Conservation (phyloP, 2,329 filamentous ascomycete genomes). For the Epichloe festucae region DNA sequence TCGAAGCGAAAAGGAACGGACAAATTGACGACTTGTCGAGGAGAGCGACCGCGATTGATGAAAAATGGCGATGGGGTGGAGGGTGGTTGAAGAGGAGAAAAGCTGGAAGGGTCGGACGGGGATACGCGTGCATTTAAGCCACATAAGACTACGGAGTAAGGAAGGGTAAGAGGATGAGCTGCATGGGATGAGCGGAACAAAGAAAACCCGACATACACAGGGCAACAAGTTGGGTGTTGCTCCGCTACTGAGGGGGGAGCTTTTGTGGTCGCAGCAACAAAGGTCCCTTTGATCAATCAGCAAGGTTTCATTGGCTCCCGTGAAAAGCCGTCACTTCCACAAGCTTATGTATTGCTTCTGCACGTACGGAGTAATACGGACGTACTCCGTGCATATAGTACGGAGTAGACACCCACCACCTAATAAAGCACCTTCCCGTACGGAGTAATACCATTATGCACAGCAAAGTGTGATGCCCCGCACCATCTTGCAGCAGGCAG, state of each 20-base stretch:
- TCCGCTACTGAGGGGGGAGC: too few relatives aligned
- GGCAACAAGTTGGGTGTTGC: too few relatives aligned
- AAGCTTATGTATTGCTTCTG: too few relatives aligned
- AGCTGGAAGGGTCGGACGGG: background rate
- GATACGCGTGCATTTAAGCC: constrained; percentile 1
- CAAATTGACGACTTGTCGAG: background rate
- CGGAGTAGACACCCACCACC: too few relatives aligned
- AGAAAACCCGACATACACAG: background rate
- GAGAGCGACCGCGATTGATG: background rate
- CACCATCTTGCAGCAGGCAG: constrained; percentile 24
- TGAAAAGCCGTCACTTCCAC: constrained; percentile 13
- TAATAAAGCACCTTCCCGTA: too few relatives aligned
- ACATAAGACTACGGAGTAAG: background rate
- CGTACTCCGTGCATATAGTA: too few relatives aligned
- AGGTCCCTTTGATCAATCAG: background rate
- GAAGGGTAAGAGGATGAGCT: background rate
- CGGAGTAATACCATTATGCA: too few relatives aligned
- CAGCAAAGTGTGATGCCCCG: constrained; percentile 27
- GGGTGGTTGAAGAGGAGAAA: constrained; percentile 1
- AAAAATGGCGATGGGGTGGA: constrained; percentile 1
- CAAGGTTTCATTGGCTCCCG: constrained; percentile 17
- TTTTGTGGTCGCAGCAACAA: too few relatives aligned
- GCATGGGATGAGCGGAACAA: background rate
- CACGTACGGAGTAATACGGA: too few relatives aligned
- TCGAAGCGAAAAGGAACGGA: background rate